Percentiles rank a stretch among this genome's conserved stretches.
phyloP scores from a whole-genome alignment of 306 rosid genomes.

The Malus asiatica region DNA sequence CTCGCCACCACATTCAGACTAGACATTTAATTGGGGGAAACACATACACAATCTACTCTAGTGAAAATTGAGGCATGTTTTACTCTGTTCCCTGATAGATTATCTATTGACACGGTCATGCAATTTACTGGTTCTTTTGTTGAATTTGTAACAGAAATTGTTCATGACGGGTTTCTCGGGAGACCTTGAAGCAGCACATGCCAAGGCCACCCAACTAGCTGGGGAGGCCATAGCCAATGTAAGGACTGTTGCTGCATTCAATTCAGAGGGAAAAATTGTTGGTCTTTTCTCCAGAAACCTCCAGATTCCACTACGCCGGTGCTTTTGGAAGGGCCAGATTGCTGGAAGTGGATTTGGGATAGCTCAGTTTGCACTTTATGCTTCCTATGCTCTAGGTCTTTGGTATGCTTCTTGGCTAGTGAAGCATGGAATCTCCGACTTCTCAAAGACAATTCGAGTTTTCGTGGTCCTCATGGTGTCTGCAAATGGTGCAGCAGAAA shows the following conservation, averaged over 20 bases:
- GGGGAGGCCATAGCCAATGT: conserved; percentile 98
- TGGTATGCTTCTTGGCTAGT: conserved; percentile 99
- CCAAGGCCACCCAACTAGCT: conserved; percentile 90
- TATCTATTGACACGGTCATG: not conserved
- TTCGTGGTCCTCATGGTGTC: conserved; percentile 94
- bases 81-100: not conserved
- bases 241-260: conserved; percentile 87
- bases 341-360: conserved; percentile 86
- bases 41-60: not conserved
- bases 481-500: conserved; percentile 97
- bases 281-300: conserved; percentile 70
- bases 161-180: conserved; percentile 97
- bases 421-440: conserved; percentile 84
- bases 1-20: not conserved
- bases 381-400: conserved; percentile 90
- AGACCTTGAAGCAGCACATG: conserved; percentile 89
- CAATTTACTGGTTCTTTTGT: not conserved
- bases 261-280: conserved; percentile 74
- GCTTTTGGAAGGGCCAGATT: conserved; percentile 95
- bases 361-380: conserved; percentile 85
- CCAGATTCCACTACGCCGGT: conserved; percentile 61
- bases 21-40: not conserved
- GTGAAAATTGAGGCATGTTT: not conserved
- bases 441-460: conserved; percentile 82
- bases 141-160: conserved; percentile 67